Evolutionary conservation across 2,329 filamentous ascomycete species (phyloP).

Genomic region (Fusarium begoniae): DNA sequence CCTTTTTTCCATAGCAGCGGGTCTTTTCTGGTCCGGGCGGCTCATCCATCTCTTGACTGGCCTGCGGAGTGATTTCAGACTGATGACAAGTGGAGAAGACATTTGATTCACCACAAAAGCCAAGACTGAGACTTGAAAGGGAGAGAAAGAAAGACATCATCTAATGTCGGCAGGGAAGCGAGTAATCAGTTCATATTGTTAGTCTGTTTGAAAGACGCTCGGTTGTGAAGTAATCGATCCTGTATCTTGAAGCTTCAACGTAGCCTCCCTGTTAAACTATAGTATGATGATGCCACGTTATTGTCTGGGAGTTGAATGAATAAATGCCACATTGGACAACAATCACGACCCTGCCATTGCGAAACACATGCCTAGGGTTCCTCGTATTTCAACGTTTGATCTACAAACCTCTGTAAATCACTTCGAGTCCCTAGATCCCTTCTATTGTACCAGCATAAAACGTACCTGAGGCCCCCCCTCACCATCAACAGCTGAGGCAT

Average conservation of each 20-base stretch:
- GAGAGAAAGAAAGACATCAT: constrained; percentile 16
- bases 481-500: constrained; percentile 15
- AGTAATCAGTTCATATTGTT: constrained; percentile 12
- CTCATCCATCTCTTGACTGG: constrained; percentile 10
- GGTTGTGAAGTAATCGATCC: constrained; percentile 5
- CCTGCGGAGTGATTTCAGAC: constrained; percentile 13
- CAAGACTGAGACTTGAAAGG: constrained; percentile 19
- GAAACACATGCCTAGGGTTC: constrained; percentile 18
- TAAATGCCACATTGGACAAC: background rate
- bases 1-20: constrained; percentile 8
- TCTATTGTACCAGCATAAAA: constrained; percentile 19
- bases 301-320: constrained; percentile 6
- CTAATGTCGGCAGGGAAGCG: constrained; percentile 29
- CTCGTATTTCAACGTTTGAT: constrained; percentile 33
- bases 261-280: background rate
- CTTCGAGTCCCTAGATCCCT: background rate
- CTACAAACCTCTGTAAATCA: constrained; percentile 21
- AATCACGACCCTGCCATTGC: constrained; percentile 7
- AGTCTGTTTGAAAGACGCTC: constrained; percentile 13
- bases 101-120: constrained; percentile 3
- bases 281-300: constrained; percentile 6
- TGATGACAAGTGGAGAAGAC: constrained; percentile 25
- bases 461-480: constrained; percentile 24
- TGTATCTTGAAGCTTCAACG: background rate
- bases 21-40: constrained; percentile 22